phyloP scores from a whole-genome alignment of 1,284 basidiomycete genomes.

The Ceratobasidium sp. region DNA sequence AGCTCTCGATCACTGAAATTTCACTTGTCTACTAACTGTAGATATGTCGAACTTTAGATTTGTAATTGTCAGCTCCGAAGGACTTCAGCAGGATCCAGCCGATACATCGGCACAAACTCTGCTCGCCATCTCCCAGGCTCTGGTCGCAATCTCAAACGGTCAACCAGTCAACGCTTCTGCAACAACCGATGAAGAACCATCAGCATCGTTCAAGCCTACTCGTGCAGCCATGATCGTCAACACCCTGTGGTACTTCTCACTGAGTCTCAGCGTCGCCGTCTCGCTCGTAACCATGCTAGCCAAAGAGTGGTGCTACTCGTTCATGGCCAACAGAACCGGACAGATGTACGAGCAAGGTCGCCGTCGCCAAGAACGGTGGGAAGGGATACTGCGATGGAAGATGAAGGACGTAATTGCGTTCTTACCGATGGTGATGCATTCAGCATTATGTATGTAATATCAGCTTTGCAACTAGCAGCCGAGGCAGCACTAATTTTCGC shows the following conservation, averaged over 20 bases:
- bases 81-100: not conserved
- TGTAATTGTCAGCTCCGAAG: not conserved
- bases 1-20: not conserved
- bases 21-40: not conserved
- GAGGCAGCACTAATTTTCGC: too few species aligned
- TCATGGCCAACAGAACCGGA: slow-evolving; percentile 7
- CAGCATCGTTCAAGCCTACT: not conserved
- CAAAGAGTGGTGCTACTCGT: slow-evolving; percentile 22
- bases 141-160: not conserved
- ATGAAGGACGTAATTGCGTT: slow-evolving; percentile 1
- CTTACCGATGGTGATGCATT: slow-evolving; percentile 3
- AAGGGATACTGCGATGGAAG: not conserved
- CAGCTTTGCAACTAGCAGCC: too few species aligned
- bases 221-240: not conserved
- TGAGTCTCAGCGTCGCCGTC: slow-evolving; percentile 7
- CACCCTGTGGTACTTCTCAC: slow-evolving; percentile 1
- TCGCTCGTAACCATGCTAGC: slow-evolving; percentile 9
- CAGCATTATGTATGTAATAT: not conserved
- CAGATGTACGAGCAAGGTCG: not conserved
- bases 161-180: not conserved
- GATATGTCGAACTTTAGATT: not conserved
- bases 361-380: slow-evolving; percentile 1
- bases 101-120: not conserved
- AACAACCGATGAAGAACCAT: not conserved
- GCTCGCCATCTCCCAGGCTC: not conserved